Evolutionary conservation across 2,329 filamentous ascomycete genomes (phyloP), one percentile per base, ranked within the genome.

Genomic region (Aspergillus niger): DNA sequence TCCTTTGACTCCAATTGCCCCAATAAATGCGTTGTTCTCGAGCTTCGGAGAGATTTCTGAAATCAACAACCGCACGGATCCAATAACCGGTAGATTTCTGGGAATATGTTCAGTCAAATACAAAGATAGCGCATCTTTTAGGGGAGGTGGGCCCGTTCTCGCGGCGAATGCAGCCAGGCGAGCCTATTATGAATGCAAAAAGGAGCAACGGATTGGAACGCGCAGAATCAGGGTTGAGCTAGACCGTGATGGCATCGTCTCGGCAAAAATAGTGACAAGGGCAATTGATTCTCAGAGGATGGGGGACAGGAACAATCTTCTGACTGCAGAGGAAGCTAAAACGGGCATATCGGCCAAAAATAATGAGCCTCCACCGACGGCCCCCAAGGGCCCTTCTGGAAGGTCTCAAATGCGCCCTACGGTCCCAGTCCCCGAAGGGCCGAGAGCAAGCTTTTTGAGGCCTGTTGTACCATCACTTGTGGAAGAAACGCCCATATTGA

Each of bases 41-140:
- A 77, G 75, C 54, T 77, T 78, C 67, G 77, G 76, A 56, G 91
- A 97, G 60, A 93, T 99, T 64, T 89, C 90, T 48, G 90, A 93
- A 71, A 90, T 96, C 69, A 92, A 91, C 71, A 97, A 97, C 72
- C 94, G 96, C 74, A 94, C 96, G 70, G 92, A 99, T 76, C 95
- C 95, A 8, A 89, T 93, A 60, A 98, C 93, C 11, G 95, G 95
- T 17, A 95, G 91, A 71, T 96, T 96, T 72, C 84, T 99, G 11
- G 95, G 95, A 11, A 93, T 99, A 73, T 96, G 91, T 66, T 91
- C 92, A 15, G 92, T 99, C 72, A 88, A 90, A 61, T 99, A 96
- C 76, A 88, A 90, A 70, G 94, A 98, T 73, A 86, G 79, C 76
- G 78, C 57, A 74, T 80, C 81, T 66, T 82, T 76, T 67, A 82